Percentiles rank a stretch among this genome's conserved stretches.
These are phyloP conservation scores for Xylariales sp. DNA, from an alignment of 2,329 filamentous ascomycete genomes.

Conservation along the genomic window DNA sequence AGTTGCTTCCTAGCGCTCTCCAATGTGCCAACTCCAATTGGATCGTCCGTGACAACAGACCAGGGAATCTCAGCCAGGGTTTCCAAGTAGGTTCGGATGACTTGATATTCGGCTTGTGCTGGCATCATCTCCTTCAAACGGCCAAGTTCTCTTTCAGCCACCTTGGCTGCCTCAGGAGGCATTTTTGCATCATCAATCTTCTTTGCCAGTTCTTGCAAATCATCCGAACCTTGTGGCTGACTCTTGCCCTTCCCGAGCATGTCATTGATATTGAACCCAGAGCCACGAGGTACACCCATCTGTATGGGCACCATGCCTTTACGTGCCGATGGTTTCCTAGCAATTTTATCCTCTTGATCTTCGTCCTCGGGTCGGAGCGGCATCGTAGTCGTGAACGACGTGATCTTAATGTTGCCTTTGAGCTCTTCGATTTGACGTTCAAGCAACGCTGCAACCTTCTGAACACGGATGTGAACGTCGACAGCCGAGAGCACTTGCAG, in stretches of 20 bases:
- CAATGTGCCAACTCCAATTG: conserved; percentile 76
- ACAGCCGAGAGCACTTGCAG: conserved; percentile 79
- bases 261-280: conserved; percentile 27
- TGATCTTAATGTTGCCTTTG: conserved; percentile 83
- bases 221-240: conserved; percentile 79
- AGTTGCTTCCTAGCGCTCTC: conserved; percentile 80
- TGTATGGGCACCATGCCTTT: conserved; percentile 15
- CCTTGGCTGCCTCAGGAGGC: conserved; percentile 78
- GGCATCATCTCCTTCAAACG: conserved; percentile 93
- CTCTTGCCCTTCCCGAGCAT: conserved; percentile 46
- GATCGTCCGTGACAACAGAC: conserved; percentile 78
- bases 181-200: conserved; percentile 78
- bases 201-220: conserved; percentile 88
- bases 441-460: conserved; percentile 78
- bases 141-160: conserved; percentile 86
- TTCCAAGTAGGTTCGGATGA: conserved; percentile 89
- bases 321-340: conserved; percentile 29
- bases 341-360: conserved; percentile 46
- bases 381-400: conserved; percentile 66
- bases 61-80: conserved; percentile 93
- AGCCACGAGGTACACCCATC: conserved; percentile 15
- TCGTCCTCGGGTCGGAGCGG: conserved; percentile 57
- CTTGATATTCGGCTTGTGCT: conserved; percentile 92
- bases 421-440: conserved; percentile 78
- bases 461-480: conserved; percentile 71